Evolutionary conservation across 1,284 basidiomycete genomes (phyloP).

Genomic region (Schizophyllum amplum): DNA sequence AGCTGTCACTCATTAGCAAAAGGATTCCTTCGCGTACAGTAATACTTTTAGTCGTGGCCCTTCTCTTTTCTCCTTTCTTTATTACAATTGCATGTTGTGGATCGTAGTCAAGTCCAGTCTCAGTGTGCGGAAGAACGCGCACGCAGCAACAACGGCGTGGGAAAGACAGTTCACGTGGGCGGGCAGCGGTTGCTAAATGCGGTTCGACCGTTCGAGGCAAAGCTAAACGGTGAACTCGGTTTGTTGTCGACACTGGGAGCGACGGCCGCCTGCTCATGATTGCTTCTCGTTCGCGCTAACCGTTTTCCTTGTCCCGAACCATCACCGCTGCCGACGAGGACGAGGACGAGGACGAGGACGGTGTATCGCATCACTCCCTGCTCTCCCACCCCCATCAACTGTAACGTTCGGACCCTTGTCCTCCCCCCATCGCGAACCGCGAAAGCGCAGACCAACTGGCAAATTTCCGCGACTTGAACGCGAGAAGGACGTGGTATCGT

Average conservation of each 20-base stretch:
- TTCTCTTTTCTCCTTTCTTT: constrained; percentile 12
- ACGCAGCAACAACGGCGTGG: no score
- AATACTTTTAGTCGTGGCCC: not conserved
- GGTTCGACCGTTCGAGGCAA: not conserved
- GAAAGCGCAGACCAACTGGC: not conserved
- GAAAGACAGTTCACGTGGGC: not conserved
- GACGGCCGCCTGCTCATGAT: not conserved
- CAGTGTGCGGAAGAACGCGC: no score
- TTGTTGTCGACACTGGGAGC: not conserved
- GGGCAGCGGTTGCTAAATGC: not conserved
- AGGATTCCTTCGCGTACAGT: not conserved
- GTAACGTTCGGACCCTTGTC: not conserved
- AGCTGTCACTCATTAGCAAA: not conserved
- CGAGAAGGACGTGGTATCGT: not conserved
- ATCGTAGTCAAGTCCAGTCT: no score
- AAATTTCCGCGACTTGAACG: not conserved
- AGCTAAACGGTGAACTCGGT: not conserved
- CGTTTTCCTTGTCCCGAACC: not conserved
- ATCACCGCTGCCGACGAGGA: not conserved
- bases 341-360: not conserved
- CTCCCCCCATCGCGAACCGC: not conserved
- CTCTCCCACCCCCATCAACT: not conserved
- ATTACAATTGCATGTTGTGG: constrained; percentile 15
- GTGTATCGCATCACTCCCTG: not conserved
- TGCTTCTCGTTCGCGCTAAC: no score